Evolutionary conservation across 2,329 filamentous ascomycete species (phyloP).

Genomic region (Venturia effusa): DNA sequence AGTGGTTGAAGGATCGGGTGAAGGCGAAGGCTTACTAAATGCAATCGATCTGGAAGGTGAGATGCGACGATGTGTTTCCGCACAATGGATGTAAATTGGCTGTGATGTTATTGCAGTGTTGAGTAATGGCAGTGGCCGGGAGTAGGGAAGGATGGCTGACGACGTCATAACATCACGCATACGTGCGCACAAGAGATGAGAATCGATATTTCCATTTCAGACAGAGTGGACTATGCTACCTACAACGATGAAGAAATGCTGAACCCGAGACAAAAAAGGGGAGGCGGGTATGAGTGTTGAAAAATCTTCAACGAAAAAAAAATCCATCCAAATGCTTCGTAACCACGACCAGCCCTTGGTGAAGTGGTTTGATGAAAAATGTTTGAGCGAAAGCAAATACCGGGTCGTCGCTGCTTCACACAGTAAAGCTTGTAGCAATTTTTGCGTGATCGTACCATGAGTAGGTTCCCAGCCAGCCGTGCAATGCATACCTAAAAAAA

Average conservation of each 20-base stretch:
- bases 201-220: too few relatives aligned
- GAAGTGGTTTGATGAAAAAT: background rate
- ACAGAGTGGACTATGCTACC: background rate
- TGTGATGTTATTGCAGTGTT: too few relatives aligned
- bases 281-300: background rate
- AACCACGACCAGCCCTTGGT: slow-evolving; percentile 3
- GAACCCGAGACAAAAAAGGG: background rate
- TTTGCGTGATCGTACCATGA: background rate
- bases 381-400: background rate
- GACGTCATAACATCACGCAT: too few relatives aligned
- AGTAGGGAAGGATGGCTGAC: too few relatives aligned
- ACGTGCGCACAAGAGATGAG: too few relatives aligned
- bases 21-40: too few relatives aligned
- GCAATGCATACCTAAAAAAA: background rate
- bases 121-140: too few relatives aligned
- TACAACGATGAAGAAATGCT: background rate
- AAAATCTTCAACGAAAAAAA: background rate
- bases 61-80: too few relatives aligned
- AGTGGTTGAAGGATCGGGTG: too few relatives aligned
- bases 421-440: background rate
- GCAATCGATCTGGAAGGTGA: too few relatives aligned
- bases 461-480: background rate
- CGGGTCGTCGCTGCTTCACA: background rate
- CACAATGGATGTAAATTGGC: too few relatives aligned
- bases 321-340: background rate